These are phyloP conservation scores for Hyphopichia burtonii DNA, from an alignment of 1,139 yeast genomes.

Conservation along the genomic window DNA sequence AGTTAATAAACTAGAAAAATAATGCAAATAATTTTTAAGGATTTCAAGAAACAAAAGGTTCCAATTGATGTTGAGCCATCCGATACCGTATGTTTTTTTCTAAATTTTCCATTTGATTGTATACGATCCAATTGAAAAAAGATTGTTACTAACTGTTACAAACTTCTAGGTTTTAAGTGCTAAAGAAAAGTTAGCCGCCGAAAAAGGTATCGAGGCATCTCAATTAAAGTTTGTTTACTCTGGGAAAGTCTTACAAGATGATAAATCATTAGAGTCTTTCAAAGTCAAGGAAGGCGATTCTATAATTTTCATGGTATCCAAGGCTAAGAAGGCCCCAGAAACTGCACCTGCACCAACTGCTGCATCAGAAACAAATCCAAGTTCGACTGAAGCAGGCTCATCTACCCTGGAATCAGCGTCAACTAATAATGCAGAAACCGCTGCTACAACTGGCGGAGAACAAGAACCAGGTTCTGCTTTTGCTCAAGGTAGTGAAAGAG, in stretches of 20 bases:
- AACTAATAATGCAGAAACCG: conserved; percentile 10
- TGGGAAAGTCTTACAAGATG: conserved; percentile 87
- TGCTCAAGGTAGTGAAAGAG: conserved; percentile 65
- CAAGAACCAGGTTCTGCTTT: conserved; percentile 44
- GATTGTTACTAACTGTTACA: neutral
- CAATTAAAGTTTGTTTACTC: conserved; percentile 91
- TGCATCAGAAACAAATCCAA: conserved; percentile 16
- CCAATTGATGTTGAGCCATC: conserved; percentile 71
- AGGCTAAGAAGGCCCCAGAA: conserved; percentile 38
- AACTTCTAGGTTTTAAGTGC: conserved; percentile 53
- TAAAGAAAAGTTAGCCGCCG: conserved; percentile 70
- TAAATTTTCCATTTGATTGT: neutral
- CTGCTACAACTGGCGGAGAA: conserved; percentile 19
- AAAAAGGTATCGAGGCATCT: conserved; percentile 66
- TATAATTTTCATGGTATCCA: conserved; percentile 85
- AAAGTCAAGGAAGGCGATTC: conserved; percentile 88
- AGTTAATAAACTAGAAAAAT: no score
- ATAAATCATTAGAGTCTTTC: conserved; percentile 66
- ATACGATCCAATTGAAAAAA: neutral
- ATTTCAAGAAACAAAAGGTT: conserved; percentile 88
- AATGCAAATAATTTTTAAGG: conserved; percentile 88
- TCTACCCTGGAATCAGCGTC: conserved; percentile 8
- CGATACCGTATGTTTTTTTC: conserved; percentile 55
- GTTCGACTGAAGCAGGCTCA: conserved; percentile 6
- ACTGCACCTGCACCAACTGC: conserved; percentile 17